Evolutionary conservation across 2,329 filamentous ascomycete species (phyloP).

Genomic region (Colletotrichum sp.): DNA sequence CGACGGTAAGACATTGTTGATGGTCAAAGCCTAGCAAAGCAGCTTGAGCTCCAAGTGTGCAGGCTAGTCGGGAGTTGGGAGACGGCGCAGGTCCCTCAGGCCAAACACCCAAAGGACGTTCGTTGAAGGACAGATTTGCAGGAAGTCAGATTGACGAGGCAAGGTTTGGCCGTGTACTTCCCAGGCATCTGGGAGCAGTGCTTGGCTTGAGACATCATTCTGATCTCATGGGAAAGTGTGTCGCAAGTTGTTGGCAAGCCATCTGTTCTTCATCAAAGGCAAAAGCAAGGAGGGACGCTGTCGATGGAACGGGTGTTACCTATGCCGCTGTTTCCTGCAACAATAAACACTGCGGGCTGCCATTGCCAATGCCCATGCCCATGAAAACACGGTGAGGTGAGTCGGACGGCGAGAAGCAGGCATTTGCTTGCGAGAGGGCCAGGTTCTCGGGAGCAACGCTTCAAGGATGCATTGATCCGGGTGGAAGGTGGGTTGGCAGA

Average conservation of each 20-base stretch:
- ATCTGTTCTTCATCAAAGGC: neutral
- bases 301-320: neutral
- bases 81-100: neutral
- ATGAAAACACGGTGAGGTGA: neutral
- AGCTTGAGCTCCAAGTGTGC: neutral
- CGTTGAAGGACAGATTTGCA: neutral
- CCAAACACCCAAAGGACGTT: neutral
- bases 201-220: slow-evolving; percentile 14
- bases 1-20: neutral
- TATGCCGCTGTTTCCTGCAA: slow-evolving; percentile 10
- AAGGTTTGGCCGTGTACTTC: neutral
- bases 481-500: neutral
- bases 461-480: neutral
- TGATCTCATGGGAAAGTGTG: neutral
- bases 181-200: neutral
- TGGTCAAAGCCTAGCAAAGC: neutral
- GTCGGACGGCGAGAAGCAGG: neutral
- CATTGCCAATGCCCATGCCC: neutral
- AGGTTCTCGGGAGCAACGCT: neutral
- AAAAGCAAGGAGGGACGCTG: slow-evolving; percentile 9
- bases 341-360: neutral
- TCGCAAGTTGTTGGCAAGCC: neutral
- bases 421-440: neutral
- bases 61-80: neutral
- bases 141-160: neutral